Base-by-base conservation (phyloP, 2,329 filamentous ascomycete species). In the Helicocarpus griseus region DNA sequence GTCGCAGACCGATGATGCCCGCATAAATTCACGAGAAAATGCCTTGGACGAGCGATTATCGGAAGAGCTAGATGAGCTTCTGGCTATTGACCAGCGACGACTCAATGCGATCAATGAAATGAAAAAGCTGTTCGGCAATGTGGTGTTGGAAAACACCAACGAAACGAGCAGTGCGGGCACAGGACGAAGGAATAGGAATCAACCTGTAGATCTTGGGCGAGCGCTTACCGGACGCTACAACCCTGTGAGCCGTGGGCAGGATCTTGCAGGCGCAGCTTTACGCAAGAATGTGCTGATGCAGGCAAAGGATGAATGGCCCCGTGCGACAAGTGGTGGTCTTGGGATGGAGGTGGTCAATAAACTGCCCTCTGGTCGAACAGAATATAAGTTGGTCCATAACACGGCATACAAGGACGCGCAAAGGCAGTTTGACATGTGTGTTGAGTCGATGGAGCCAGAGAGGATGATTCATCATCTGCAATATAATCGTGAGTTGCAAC, bases 21-120 rank as follows among this genome's bases (percentile, higher is more conserved):
- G 9, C n/a, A 21, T 49, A 8, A 22, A 17, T 8, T 13, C 47
- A 19, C 33, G 17, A 17, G 14, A n/a, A 13, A 35, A 50, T 43
- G 14, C 24, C 24, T 17, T 7, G 28, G 31, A 47, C 35, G 44
- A 35, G 29, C 22, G 28, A 9, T n/a, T 44, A n/a, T 24, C 17
- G 41, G 59, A 53, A 13, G 68, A 77, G 46, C 74, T 73, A 55
- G 79, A 65, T 68, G 70, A 75, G 19, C 67, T 86, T 11, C 71
- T 87, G 0, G 70, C 76, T 2, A 72, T 87, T 48, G 83, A 86
- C 58, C 80, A 83, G 0, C 79, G 86, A 58, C 81, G 89, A 59
- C 78, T 98, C 9, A 90, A 91, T 64, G 87, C 87, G 6, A 77
- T 85, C 33, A 95, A 95, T 62, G 93, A 98, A 72, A 96, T 98